Base-by-base conservation (phyloP, 352 stramenopile genomes). In the Phytophthora lateralis region DNA sequence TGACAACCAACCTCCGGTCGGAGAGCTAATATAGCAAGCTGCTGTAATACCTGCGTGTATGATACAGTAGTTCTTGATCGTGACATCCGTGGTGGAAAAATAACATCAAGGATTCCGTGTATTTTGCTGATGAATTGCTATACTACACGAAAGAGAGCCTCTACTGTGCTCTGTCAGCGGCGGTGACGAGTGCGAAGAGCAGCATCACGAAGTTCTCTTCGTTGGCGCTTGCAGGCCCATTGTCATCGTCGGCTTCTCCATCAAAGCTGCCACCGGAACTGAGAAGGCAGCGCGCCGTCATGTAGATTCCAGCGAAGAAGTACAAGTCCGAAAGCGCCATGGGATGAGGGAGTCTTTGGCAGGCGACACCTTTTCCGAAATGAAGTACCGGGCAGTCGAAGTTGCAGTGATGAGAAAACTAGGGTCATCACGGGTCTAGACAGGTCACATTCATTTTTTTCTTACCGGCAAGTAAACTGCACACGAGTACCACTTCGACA, bases 191-290 rank as follows among this genome's bases (percentile, higher is more conserved):
- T 8, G 42, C 32, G 30, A 64, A 64, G 10, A 59, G 39, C 6
- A 59, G 9, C 47, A 64, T 26, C 4, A 64, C 17, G 21, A 64
- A 53, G 20, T 57, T 47, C 18, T 46, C 47, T 47, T 64, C 56
- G 14, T 47, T 64, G 6, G 45, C 5, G 18, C 26, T 55, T 9
- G 35, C 2, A 9, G 12, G 15, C n/a, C 11, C 35, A 18, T 45
- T 47, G 8, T 37, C 30, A 27, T 32, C 24, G 24, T 37, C 15
- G 30, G 32, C 26, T n/a, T 44, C 37, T 30, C 45, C 45, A 6
- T n/a, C 30, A 14, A 46, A 24, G 32, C 38, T 38, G 21, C 10
- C 39, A 32, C 12, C n/a, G n/a, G 26, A 50, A 43, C 4, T 47
- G 20, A 64, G 39, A 3, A 64, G 39, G 14, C 6, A 59, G n/a